These are phyloP conservation scores for Fusarium concolor DNA, from an alignment of 2,329 filamentous ascomycete species.

Conservation along the genomic window DNA sequence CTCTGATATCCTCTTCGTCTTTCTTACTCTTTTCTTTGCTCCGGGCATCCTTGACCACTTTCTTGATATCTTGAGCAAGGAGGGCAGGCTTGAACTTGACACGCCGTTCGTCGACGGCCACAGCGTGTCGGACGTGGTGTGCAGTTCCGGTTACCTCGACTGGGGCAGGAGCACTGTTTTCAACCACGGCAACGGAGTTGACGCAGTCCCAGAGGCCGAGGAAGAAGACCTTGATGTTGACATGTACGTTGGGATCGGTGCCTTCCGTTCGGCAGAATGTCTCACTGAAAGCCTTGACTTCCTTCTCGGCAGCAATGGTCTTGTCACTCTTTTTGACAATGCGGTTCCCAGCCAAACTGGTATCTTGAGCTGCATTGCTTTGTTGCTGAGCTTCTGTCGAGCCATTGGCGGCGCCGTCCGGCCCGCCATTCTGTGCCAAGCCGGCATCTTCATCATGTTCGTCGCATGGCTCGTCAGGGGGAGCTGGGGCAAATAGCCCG, in stretches of 20 bases:
- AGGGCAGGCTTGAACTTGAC: conserved; percentile 66
- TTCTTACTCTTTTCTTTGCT: no score
- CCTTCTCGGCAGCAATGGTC: conserved; percentile 44
- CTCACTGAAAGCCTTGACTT: conserved; percentile 58
- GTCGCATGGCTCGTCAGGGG: no score
- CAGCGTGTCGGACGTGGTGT: conserved; percentile 61
- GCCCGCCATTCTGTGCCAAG: neutral
- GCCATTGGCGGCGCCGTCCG: neutral
- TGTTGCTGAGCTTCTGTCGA: no score
- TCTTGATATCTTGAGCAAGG: conserved; percentile 54
- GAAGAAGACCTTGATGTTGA: conserved; percentile 62
- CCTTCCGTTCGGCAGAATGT: conserved; percentile 59
- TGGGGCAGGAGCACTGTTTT: conserved; percentile 52
- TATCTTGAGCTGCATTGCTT: neutral
- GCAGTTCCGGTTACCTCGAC: conserved; percentile 55
- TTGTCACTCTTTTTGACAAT: conserved; percentile 35
- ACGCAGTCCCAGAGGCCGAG: conserved; percentile 67
- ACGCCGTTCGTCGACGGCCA: conserved; percentile 64
- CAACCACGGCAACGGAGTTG: conserved; percentile 59
- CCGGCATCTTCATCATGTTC: neutral
- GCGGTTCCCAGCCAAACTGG: neutral
- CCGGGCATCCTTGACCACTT: conserved; percentile 25
- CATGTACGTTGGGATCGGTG: conserved; percentile 10
- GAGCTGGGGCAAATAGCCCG: neutral
- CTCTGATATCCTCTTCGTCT: conserved; percentile 55